Conservation (phyloP, 1,284 basidiomycete genomes). For the Pterula multifida region DNA sequence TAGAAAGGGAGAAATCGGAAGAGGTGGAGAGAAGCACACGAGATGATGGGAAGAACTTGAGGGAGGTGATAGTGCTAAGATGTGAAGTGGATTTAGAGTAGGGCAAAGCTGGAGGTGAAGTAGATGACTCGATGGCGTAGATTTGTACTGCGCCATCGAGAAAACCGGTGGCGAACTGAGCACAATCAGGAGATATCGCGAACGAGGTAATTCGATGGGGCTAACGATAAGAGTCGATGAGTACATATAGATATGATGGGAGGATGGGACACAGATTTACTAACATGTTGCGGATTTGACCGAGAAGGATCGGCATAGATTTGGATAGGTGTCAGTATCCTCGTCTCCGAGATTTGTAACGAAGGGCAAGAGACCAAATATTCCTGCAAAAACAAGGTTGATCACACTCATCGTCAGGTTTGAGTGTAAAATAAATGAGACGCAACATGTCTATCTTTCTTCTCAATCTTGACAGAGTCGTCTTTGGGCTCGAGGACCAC, state of each 20-base stretch:
- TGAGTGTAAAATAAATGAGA: too few species aligned
- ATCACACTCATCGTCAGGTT: conserved; percentile 5
- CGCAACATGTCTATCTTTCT: conserved; percentile 16
- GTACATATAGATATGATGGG: conserved; percentile 9
- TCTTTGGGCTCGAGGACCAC: conserved; percentile 28
- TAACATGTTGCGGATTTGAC: conserved; percentile 26
- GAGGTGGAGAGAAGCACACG: conserved; percentile 51
- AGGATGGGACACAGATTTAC: conserved; percentile 12
- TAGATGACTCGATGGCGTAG: conserved; percentile 20
- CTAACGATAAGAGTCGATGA: conserved; percentile 16
- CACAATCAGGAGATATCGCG: conserved; percentile 43
- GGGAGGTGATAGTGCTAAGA: conserved; percentile 39
- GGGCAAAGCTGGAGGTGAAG: conserved; percentile 7
- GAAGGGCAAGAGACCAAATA: conserved; percentile 21
- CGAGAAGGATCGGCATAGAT: conserved; percentile 32
- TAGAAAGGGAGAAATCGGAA: conserved; percentile 47
- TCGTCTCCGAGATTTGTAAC: conserved; percentile 25
- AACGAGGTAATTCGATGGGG: conserved; percentile 52
- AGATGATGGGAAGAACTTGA: conserved; percentile 55
- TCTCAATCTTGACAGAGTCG: conserved; percentile 25
- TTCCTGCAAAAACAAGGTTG: conserved; percentile 15
- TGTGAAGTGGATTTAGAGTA: conserved; percentile 33
- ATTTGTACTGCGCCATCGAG: conserved; percentile 44
- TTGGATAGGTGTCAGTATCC: conserved; percentile 28
- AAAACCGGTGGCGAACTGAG: conserved; percentile 47